These are phyloP conservation scores for Nidularia sp. DNA, from an alignment of 768 basidiomycete species.

Conservation along the genomic window DNA sequence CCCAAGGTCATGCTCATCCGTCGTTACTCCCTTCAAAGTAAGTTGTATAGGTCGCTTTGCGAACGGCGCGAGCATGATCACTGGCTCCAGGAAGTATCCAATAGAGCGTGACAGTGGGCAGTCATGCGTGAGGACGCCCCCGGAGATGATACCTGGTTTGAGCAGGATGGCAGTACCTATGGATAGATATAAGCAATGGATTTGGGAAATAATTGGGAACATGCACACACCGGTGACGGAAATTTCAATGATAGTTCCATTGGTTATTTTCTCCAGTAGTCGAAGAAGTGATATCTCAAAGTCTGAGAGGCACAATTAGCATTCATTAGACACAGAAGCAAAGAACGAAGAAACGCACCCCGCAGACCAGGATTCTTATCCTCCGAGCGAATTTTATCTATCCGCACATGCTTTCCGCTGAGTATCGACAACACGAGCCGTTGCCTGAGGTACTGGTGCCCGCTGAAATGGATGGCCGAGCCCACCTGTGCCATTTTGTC, in stretches of 20 bases:
- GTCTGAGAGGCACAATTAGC: conserved; percentile 39
- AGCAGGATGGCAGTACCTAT: conserved; percentile 87
- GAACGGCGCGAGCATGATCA: conserved; percentile 90
- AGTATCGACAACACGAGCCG: conserved; percentile 87
- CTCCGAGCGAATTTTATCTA: conserved; percentile 84
- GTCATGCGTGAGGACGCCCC: conserved; percentile 78
- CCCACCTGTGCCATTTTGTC: conserved; percentile 36
- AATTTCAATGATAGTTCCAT: conserved; percentile 94
- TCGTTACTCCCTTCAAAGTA: conserved; percentile 86
- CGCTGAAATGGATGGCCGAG: conserved; percentile 58
- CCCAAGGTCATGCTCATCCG: conserved; percentile 88
- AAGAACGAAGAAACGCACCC: conserved; percentile 41
- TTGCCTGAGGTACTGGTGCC: conserved; percentile 79
- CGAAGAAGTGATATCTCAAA: conserved; percentile 90
- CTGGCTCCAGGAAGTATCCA: conserved; percentile 91
- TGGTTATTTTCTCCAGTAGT: conserved; percentile 85
- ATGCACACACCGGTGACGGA: conserved; percentile 80
- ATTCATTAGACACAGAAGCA: neutral
- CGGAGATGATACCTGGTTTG: conserved; percentile 88
- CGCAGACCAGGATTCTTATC: conserved; percentile 95
- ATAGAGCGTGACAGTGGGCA: conserved; percentile 86
- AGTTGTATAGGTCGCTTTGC: conserved; percentile 82
- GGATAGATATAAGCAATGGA: conserved; percentile 2
- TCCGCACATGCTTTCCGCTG: conserved; percentile 78
- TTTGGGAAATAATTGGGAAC: neutral